Evolutionary conservation across 306 rosid genomes (phyloP).

Genomic region (Morella rubra): DNA sequence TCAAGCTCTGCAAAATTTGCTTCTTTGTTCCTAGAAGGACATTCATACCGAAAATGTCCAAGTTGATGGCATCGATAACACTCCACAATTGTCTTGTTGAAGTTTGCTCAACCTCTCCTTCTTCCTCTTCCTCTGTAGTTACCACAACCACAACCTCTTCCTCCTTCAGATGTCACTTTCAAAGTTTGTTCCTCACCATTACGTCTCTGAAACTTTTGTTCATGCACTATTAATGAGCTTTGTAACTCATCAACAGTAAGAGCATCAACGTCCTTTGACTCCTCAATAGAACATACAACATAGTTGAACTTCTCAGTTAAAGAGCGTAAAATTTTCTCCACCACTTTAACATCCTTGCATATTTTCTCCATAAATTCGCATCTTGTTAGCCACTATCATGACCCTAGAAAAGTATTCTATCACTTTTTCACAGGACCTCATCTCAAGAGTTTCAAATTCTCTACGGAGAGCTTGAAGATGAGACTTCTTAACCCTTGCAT

Average conservation of each 20-base stretch:
- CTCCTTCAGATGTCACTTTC: conserved; percentile 4
- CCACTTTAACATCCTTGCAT: background rate
- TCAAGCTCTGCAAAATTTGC: conserved; percentile 15
- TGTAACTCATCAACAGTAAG: too few species aligned
- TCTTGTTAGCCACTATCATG: conserved; percentile 21
- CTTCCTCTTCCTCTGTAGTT: conserved; percentile 14
- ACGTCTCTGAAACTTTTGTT: too few species aligned
- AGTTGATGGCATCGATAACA: conserved; percentile 25
- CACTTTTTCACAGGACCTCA: background rate
- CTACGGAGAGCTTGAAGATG: conserved; percentile 3
- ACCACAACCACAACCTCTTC: conserved; percentile 10
- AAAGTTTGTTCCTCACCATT: background rate
- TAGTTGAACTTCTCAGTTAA: too few species aligned
- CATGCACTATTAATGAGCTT: too few species aligned
- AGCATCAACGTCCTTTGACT: too few species aligned
- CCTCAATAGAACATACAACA: conserved; percentile 2
- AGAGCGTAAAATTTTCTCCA: too few species aligned
- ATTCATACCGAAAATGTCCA: conserved; percentile 19
- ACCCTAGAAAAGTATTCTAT: conserved; percentile 17
- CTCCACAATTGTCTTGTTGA: conserved; percentile 16
- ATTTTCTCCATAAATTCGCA: conserved; percentile 4
- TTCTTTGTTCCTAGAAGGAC: conserved; percentile 15
- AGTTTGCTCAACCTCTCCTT: conserved; percentile 3
- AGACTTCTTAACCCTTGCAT: conserved; percentile 11
- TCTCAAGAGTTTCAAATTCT: conserved; percentile 18